These are phyloP conservation scores for Dalechampia spathulata DNA, from an alignment of 441 rosid genomes.

Conservation along the genomic window DNA sequence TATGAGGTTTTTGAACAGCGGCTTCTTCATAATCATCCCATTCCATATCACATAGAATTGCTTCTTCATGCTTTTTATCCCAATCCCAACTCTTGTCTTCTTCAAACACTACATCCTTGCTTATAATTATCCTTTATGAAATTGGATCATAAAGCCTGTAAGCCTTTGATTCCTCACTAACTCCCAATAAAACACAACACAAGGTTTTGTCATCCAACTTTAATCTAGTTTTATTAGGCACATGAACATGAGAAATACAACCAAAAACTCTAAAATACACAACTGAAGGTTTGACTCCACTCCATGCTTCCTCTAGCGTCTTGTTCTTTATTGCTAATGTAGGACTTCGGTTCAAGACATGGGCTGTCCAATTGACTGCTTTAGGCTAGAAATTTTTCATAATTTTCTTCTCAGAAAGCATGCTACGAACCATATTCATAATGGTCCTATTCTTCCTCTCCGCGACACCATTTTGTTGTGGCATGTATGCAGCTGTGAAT, in stretches of 20 bases:
- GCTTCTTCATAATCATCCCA: background rate
- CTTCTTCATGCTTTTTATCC: background rate
- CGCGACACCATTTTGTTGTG: background rate
- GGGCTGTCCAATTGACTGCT: background rate
- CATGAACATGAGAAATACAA: background rate
- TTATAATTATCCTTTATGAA: background rate
- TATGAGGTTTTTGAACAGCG: too few species aligned
- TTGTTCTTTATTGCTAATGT: background rate
- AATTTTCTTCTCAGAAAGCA: background rate
- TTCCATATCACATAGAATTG: background rate
- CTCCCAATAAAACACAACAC: background rate
- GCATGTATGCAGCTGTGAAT: background rate
- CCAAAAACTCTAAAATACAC: background rate
- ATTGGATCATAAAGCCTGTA: background rate
- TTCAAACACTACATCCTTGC: background rate
- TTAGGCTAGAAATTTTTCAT: background rate
- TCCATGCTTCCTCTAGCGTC: too few species aligned
- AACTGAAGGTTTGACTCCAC: background rate
- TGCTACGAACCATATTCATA: background rate
- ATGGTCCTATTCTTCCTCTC: conserved; percentile 1
- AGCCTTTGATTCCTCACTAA: conserved; percentile 1
- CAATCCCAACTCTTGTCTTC: background rate
- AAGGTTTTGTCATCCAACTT: background rate
- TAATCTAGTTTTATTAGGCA: background rate
- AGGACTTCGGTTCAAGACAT: background rate